Base-by-base conservation (phyloP, 768 basidiomycete species). In the Tephrocybe sp. region DNA sequence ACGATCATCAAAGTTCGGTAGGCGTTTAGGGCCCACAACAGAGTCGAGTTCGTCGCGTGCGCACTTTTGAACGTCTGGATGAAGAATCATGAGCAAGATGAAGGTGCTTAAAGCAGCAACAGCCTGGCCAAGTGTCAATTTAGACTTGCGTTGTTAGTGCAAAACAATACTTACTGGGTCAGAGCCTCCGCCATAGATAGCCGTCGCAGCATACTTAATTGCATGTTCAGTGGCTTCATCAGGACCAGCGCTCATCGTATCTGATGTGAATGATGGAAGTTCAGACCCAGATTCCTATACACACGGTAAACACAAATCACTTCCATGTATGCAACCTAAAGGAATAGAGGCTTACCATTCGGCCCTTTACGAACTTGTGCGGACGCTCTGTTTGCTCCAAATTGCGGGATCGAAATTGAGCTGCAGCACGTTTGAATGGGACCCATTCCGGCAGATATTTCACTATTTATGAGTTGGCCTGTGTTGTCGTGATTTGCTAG, bases 391-490 rank as follows among this genome's bases (percentile, higher is more conserved):
- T 64, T 63, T 70, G 65, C 9, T 70, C 67, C 12, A 66, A 55
- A 33, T 69, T 65, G 0, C 66, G 67, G 1, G 55, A 58, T 3
- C 59, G 58, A 59, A 67, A 75, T 25, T 66, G 56, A 15, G 57
- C 57, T 2, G 73, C 77, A 40, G 60, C 61, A 46, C 55, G 52
- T 60, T 76, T 64, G 58, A 76, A 78, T 3, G 77, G 77, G 47
- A 76, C 59, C 77, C 77, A 78, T 12, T 64, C 60, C 6, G 77
- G 77, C 38, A 78, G 60, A 21, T 70, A 54, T 41, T 65, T 63
- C 59, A 78, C 76, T 79, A 6, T 28, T 5, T 40, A 20, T 45
- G 26, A 2, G 28, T 41, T 28, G 18, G 18, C 37, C 17, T 38
- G 60, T 14, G 18, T 54, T 42, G 1, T 12, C 17, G 3, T 4